Conservation (phyloP, 2,329 filamentous ascomycete genomes). For the Rhinocladiella similis region DNA sequence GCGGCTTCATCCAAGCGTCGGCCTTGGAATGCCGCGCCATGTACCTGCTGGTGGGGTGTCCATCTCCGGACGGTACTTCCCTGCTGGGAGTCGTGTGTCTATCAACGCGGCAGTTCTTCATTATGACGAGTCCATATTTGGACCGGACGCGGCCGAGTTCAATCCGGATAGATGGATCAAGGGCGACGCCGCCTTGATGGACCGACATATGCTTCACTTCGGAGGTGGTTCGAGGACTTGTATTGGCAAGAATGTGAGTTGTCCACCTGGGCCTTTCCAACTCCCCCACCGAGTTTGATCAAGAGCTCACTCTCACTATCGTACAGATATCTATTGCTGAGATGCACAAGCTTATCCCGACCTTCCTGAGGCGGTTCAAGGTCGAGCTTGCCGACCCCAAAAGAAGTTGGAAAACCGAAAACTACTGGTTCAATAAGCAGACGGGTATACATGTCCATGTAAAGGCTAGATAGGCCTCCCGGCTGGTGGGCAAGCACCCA, state of each 20-base stretch:
- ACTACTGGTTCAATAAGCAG: slow-evolving; percentile 21
- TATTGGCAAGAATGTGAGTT: slow-evolving; percentile 13
- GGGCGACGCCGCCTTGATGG: slow-evolving; percentile 9
- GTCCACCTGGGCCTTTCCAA: background rate
- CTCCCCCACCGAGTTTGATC: no score
- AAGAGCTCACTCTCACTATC: background rate
- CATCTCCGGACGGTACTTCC: slow-evolving; percentile 11
- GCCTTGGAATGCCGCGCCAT: slow-evolving; percentile 25
- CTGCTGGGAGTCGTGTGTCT: background rate
- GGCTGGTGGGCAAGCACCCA: no score
- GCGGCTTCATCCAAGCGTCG: slow-evolving; percentile 22
- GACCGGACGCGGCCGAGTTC: slow-evolving; percentile 22
- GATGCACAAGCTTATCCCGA: slow-evolving; percentile 9
- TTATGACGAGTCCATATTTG: slow-evolving; percentile 22
- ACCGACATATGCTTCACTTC: slow-evolving; percentile 11
- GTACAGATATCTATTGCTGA: slow-evolving; percentile 12
- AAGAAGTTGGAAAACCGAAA: slow-evolving; percentile 10
- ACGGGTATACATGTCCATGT: slow-evolving; percentile 4
- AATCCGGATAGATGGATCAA: slow-evolving; percentile 27
- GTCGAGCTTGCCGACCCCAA: slow-evolving; percentile 3
- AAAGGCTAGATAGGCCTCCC: background rate
- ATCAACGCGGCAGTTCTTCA: slow-evolving; percentile 22
- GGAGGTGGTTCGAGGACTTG: slow-evolving; percentile 10
- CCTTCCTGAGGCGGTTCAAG: slow-evolving; percentile 7
- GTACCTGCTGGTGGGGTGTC: slow-evolving; percentile 15